Evolutionary conservation across 2,329 filamentous ascomycete species (phyloP).

Genomic region (Aspergillus proliferans): DNA sequence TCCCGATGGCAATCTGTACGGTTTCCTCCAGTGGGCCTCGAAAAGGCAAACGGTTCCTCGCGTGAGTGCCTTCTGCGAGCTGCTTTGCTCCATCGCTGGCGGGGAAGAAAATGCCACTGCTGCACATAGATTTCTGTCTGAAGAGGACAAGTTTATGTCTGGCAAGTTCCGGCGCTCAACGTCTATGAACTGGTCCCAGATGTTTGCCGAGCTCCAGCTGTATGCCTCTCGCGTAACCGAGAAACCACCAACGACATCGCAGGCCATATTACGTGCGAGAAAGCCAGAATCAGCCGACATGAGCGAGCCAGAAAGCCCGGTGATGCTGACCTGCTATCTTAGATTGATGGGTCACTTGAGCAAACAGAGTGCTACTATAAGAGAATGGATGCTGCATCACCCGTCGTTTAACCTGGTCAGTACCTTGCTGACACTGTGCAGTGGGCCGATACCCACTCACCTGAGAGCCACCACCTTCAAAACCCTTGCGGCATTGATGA

Average conservation of each 20-base stretch:
- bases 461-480: slow-evolving; percentile 79
- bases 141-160: slow-evolving; percentile 68
- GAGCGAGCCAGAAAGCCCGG: slow-evolving; percentile 87
- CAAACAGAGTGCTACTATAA: slow-evolving; percentile 63
- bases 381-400: slow-evolving; percentile 65
- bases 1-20: slow-evolving; percentile 84
- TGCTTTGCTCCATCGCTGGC: slow-evolving; percentile 81
- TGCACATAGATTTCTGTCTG: slow-evolving; percentile 82
- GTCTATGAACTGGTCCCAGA: slow-evolving; percentile 86
- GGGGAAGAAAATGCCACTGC: slow-evolving; percentile 75
- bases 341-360: slow-evolving; percentile 79
- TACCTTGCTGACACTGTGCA: slow-evolving; percentile 71
- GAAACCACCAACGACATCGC: slow-evolving; percentile 53
- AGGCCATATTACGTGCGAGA: slow-evolving; percentile 51
- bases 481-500: slow-evolving; percentile 68
- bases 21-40: slow-evolving; percentile 96
- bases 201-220: slow-evolving; percentile 81
- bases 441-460: slow-evolving; percentile 67
- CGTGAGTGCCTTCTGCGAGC: slow-evolving; percentile 92
- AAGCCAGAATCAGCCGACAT: slow-evolving; percentile 62
- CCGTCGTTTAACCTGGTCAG: slow-evolving; percentile 64
- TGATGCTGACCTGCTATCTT: slow-evolving; percentile 94
- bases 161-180: slow-evolving; percentile 75
- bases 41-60: slow-evolving; percentile 91
- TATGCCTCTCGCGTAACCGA: slow-evolving; percentile 75